Evolutionary conservation across 2,329 filamentous ascomycete species (phyloP).

Genomic region (Cladosporium sphaerospermum): DNA sequence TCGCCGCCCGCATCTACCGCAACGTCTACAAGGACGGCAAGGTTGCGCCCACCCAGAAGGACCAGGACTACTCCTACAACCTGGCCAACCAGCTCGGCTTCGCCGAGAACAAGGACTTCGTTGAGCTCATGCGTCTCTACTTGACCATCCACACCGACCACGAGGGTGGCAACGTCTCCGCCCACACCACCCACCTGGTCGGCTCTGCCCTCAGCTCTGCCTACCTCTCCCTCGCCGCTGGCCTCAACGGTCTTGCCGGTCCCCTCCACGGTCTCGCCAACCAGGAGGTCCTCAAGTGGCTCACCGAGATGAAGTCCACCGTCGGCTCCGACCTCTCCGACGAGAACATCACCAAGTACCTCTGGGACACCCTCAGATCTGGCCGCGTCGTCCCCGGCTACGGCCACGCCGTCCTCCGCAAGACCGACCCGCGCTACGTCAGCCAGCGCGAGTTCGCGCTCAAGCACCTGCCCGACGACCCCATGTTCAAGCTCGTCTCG

Average conservation of each 20-base stretch:
- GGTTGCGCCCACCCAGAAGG: conserved; percentile 90
- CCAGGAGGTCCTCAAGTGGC: conserved; percentile 99
- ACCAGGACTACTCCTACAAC: conserved; percentile 99
- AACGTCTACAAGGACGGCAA: conserved; percentile 99
- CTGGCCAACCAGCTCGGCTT: conserved; percentile 99
- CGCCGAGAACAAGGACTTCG: conserved; percentile 87
- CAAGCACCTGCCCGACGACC: conserved; percentile 89
- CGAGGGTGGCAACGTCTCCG: conserved; percentile 98
- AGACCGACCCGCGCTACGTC: conserved; percentile 98
- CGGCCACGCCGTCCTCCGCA: conserved; percentile 97
- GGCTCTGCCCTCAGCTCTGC: conserved; percentile 94
- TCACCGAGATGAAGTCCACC: conserved; percentile 95
- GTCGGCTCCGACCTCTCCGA: conserved; percentile 94
- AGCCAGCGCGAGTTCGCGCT: conserved; percentile 97
- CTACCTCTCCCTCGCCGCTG: conserved; percentile 91
- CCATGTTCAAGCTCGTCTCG: conserved; percentile 99
- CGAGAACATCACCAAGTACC: conserved; percentile 94
- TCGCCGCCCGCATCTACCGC: conserved; percentile 98
- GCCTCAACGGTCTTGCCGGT: conserved; percentile 95
- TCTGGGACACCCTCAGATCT: conserved; percentile 93
- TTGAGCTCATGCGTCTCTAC: conserved; percentile 98
- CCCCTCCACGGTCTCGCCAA: conserved; percentile 98
- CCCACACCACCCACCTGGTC: conserved; percentile 97
- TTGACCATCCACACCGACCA: conserved; percentile 99
- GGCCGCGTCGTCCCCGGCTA: conserved; percentile 97